phyloP scores from a whole-genome alignment of 2,329 filamentous ascomycete species.

The Calonectria pauciramosa region DNA sequence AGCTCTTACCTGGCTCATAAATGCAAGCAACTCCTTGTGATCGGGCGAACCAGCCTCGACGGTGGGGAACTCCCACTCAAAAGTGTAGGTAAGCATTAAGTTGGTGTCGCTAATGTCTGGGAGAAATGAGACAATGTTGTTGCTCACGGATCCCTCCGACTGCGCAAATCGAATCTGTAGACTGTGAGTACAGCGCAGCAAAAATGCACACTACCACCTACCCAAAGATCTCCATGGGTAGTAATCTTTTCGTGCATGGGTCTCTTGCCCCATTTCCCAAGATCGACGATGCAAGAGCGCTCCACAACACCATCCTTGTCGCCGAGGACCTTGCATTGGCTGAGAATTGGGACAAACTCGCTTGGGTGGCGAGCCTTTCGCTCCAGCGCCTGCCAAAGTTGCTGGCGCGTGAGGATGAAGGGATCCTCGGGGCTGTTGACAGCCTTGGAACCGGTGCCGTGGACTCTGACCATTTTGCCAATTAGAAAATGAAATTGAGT shows the following conservation, averaged over 20 bases:
- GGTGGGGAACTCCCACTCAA: background rate
- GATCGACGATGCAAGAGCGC: background rate
- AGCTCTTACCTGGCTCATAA: background rate
- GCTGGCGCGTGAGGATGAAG: background rate
- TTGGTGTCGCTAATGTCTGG: background rate
- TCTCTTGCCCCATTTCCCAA: background rate
- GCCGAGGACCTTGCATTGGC: background rate
- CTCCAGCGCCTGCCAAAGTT: background rate
- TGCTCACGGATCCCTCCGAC: background rate
- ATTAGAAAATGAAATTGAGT: background rate
- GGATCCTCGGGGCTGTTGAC: background rate
- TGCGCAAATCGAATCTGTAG: background rate
- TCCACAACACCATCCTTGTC: background rate
- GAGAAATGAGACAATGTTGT: background rate
- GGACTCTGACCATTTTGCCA: background rate
- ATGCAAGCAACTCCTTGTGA: background rate
- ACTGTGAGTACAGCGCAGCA: background rate
- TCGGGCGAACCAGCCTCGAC: background rate
- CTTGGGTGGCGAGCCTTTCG: background rate
- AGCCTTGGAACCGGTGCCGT: background rate
- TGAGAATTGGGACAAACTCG: background rate
- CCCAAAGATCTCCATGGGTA: constrained; percentile 1
- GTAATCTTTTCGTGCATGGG: background rate
- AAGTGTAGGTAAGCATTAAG: background rate
- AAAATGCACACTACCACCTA: background rate